Conservation (phyloP, 305 asterid species). For the Andrographis paniculata region DNA sequence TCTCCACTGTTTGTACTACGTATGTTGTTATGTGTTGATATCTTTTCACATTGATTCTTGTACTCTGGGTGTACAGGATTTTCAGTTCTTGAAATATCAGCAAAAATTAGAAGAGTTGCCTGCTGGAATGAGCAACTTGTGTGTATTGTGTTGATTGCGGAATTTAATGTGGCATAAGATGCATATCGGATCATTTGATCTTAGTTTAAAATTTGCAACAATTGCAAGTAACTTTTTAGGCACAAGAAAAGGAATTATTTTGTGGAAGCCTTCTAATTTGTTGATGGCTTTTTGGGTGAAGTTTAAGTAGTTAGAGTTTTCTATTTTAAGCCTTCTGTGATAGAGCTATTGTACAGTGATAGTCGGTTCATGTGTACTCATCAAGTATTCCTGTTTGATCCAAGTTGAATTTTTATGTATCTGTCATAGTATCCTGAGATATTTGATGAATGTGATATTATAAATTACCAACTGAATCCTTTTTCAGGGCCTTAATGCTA, state of each 20-base stretch:
- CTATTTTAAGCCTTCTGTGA: neutral
- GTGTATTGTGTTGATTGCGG: neutral
- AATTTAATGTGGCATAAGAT: neutral
- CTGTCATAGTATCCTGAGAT: neutral
- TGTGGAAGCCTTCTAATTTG: too few species aligned
- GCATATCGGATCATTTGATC: neutral
- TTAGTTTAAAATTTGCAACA: too few species aligned
- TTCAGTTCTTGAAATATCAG: neutral
- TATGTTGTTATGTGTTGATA: constrained; percentile 20
- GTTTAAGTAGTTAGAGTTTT: too few species aligned
- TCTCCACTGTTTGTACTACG: constrained; percentile 60
- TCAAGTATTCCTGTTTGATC: constrained; percentile 17
- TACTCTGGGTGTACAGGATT: neutral
- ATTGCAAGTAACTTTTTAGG: too few species aligned
- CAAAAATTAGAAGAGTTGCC: neutral
- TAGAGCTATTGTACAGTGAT: neutral
- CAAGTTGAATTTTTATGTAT: constrained; percentile 2
- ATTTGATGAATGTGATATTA: neutral
- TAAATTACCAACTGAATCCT: constrained; percentile 5
- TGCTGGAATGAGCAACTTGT: neutral
- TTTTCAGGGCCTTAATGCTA: constrained; percentile 69
- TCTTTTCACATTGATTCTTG: neutral
- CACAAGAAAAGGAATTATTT: too few species aligned
- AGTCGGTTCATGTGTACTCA: constrained; percentile 8
- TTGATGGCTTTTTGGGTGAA: too few species aligned